Evolutionary conservation across 768 basidiomycete genomes (phyloP).

Genomic region (Podaxis sp.): DNA sequence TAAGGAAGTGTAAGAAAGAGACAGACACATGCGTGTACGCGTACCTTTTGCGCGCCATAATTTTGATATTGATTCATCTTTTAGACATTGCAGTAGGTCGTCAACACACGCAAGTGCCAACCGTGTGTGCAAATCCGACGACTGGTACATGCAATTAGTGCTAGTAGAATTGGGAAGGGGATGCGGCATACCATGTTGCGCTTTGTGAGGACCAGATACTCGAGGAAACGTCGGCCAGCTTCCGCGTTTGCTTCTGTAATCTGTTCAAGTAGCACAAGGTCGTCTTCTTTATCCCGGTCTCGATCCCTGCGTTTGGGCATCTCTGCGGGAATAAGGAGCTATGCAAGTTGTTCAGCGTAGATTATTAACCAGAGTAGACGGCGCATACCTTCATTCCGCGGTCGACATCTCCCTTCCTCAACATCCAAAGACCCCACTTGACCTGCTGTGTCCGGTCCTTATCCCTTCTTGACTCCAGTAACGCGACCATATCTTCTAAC

Average conservation of each 20-base stretch:
- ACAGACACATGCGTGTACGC: background rate
- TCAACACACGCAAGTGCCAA: slow-evolving; percentile 55
- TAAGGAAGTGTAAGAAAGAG: background rate
- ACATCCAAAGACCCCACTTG: slow-evolving; percentile 78
- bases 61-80: slow-evolving; percentile 51
- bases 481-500: slow-evolving; percentile 48
- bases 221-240: slow-evolving; percentile 70
- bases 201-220: slow-evolving; percentile 73
- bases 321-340: slow-evolving; percentile 62
- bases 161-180: background rate
- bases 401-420: slow-evolving; percentile 54
- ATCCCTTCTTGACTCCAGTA: slow-evolving; percentile 57
- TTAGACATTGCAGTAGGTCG: slow-evolving; percentile 44
- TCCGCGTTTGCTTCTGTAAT: slow-evolving; percentile 50
- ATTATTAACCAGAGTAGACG: background rate
- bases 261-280: slow-evolving; percentile 50
- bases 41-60: slow-evolving; percentile 73
- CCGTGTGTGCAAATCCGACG: slow-evolving; percentile 59
- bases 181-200: slow-evolving; percentile 47
- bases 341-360: background rate
- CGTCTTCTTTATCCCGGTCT: slow-evolving; percentile 45
- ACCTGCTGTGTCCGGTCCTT: slow-evolving; percentile 48
- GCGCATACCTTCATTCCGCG: slow-evolving; percentile 62
- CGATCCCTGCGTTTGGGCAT: slow-evolving; percentile 52
- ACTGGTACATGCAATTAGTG: slow-evolving; percentile 30